These are phyloP conservation scores for Leccinum pachyderme DNA, from an alignment of 1,284 basidiomycete genomes.

Conservation along the genomic window DNA sequence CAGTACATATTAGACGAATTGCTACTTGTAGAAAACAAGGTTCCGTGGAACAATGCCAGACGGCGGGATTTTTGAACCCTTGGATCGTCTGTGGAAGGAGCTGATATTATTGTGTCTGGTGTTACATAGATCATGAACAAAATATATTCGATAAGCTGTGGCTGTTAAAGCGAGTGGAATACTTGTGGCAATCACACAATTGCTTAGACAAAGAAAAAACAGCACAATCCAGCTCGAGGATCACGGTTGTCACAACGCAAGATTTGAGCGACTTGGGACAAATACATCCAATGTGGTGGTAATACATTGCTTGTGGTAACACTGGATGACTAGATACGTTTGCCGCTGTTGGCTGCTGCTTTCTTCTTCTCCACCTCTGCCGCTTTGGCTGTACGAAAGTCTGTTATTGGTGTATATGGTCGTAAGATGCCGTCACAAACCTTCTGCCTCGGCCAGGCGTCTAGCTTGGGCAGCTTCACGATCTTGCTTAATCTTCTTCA, in stretches of 20 bases:
- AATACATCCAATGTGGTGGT: background rate
- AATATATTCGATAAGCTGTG: no score
- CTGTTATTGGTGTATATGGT: background rate
- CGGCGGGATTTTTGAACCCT: background rate
- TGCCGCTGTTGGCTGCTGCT: constrained; percentile 28
- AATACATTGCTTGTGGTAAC: constrained; percentile 1
- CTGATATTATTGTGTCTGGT: background rate
- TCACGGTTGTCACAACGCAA: background rate
- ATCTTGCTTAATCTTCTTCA: constrained; percentile 83
- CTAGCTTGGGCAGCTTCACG: constrained; percentile 84
- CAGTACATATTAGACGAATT: background rate
- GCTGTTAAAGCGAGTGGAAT: background rate
- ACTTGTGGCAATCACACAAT: background rate
- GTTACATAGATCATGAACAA: background rate
- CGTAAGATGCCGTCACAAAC: constrained; percentile 37
- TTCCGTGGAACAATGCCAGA: background rate
- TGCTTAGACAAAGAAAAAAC: background rate
- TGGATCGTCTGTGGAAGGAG: background rate
- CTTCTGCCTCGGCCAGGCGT: constrained; percentile 82
- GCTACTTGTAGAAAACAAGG: background rate
- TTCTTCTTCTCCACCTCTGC: constrained; percentile 45
- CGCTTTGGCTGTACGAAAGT: constrained; percentile 37
- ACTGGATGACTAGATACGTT: constrained; percentile 21
- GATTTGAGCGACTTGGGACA: background rate
- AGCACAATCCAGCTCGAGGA: background rate